Percentiles rank a stretch among this genome's conserved stretches.
These are phyloP conservation scores for Tephrocybe sp. DNA, from an alignment of 768 basidiomycete species.

Conservation along the genomic window DNA sequence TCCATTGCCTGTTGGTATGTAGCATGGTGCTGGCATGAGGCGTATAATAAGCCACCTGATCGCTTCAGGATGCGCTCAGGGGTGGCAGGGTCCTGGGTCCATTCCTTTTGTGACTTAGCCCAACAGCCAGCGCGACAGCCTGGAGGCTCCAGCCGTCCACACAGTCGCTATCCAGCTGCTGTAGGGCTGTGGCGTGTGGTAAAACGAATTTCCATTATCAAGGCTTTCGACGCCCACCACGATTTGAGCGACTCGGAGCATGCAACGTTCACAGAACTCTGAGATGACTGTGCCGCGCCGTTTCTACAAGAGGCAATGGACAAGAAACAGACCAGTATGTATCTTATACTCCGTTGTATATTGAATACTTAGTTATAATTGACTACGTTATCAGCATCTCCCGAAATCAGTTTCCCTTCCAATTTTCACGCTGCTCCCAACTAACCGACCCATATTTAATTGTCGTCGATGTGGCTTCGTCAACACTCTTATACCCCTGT, in stretches of 20 bases:
- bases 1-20: neutral
- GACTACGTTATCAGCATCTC: slow-evolving; percentile 33
- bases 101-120: neutral
- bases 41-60: slow-evolving; percentile 5
- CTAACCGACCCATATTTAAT: slow-evolving; percentile 42
- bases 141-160: neutral
- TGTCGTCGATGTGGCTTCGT: slow-evolving; percentile 47
- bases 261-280: slow-evolving; percentile 1
- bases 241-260: neutral
- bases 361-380: slow-evolving; percentile 11
- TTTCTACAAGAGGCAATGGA: slow-evolving; percentile 42
- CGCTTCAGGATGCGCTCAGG: slow-evolving; percentile 8
- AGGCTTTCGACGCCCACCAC: slow-evolving; percentile 4
- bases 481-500: slow-evolving; percentile 48
- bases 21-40: slow-evolving; percentile 4
- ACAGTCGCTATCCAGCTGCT: neutral
- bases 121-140: neutral
- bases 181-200: neutral
- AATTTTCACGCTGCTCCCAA: slow-evolving; percentile 38
- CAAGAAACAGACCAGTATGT: slow-evolving; percentile 38
- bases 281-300: slow-evolving; percentile 20
- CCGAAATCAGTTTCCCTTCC: slow-evolving; percentile 48
- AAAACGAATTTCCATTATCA: neutral
- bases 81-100: no score
- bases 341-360: neutral